Conservation (phyloP, 306 rosid species). For the Vicia sativa region DNA sequence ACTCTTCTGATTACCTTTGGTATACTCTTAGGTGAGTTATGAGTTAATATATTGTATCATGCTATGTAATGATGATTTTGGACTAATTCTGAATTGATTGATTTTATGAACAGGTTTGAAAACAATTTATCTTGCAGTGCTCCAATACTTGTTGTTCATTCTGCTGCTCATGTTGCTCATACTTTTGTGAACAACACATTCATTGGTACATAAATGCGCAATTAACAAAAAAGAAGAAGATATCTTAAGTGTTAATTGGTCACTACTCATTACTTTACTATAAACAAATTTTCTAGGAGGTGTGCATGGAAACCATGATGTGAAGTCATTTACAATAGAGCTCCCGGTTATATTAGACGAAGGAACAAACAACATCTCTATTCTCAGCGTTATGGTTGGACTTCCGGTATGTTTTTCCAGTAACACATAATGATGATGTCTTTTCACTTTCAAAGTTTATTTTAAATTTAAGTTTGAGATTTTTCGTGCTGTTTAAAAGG, state of each 20-base stretch:
- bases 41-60: too few relatives aligned
- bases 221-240: too few relatives aligned
- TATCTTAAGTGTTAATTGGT: background rate
- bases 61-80: background rate
- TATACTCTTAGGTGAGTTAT: conserved; percentile 57
- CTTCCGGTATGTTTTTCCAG: conserved; percentile 49
- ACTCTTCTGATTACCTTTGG: conserved; percentile 77
- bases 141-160: conserved; percentile 52
- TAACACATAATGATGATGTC: too few relatives aligned
- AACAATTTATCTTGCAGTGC: conserved; percentile 55
- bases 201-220: conserved; percentile 44
- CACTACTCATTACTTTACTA: conserved; percentile 7
- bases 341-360: conserved; percentile 42
- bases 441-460: too few relatives aligned
- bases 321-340: conserved; percentile 52
- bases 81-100: conserved; percentile 16
- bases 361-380: conserved; percentile 62
- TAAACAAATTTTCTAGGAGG: conserved; percentile 45
- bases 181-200: conserved; percentile 51
- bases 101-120: conserved; percentile 50
- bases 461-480: background rate
- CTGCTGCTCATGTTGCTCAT: conserved; percentile 66
- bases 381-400: conserved; percentile 74
- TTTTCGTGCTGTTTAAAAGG: conserved; percentile 45
- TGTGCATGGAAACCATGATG: conserved; percentile 59